A percentile compares a stretch with the other conserved stretches of the same genome.
Conservation (phyloP, 371 early-diverging fungal species). For the Mucor velutinosus region DNA sequence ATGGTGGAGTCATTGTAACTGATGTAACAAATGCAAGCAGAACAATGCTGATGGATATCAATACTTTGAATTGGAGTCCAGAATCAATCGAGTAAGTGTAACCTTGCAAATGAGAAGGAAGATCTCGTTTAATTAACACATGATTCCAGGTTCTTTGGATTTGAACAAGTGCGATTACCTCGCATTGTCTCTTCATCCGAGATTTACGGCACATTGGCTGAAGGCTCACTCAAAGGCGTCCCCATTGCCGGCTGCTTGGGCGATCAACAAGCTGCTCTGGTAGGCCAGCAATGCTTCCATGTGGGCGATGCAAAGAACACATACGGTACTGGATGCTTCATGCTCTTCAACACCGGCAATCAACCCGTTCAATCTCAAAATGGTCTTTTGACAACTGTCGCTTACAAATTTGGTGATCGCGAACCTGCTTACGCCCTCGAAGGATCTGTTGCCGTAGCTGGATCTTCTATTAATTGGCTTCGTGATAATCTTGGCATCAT, state of each 20-base stretch:
- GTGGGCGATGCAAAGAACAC: conserved; percentile 85
- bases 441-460: conserved; percentile 95
- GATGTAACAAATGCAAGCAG: conserved; percentile 96
- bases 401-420: conserved; percentile 83
- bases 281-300: conserved; percentile 91
- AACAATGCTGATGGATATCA: conserved; percentile 92
- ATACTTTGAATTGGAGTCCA: conserved; percentile 82
- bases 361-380: conserved; percentile 77
- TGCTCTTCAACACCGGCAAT: conserved; percentile 92
- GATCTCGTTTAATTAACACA: neutral
- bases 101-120: neutral
- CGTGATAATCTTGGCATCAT: conserved; percentile 87
- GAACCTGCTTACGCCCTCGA: conserved; percentile 87
- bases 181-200: conserved; percentile 84
- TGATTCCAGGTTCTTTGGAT: conserved; percentile 35
- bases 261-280: conserved; percentile 96
- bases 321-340: conserved; percentile 95
- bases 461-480: conserved; percentile 92
- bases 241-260: conserved; percentile 89
- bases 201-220: conserved; percentile 69
- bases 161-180: conserved; percentile 61
- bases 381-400: conserved; percentile 93
- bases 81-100: conserved; percentile 62
- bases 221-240: conserved; percentile 64
- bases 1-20: conserved; percentile 74